phyloP scores from a whole-genome alignment of 2,329 filamentous ascomycete species.

The Dryadomyces sulphureus region DNA sequence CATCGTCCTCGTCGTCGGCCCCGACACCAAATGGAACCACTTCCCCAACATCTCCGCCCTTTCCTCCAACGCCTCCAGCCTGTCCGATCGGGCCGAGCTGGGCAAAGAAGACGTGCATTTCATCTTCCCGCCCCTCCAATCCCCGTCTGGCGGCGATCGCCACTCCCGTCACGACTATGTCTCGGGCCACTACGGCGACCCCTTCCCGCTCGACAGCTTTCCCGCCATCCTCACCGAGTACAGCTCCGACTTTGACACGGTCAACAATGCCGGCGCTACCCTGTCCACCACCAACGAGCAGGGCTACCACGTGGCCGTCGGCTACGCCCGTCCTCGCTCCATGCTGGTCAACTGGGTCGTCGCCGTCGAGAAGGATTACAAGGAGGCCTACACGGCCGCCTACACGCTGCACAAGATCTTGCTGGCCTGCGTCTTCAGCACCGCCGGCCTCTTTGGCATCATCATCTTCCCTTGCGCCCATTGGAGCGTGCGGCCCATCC shows the following conservation, averaged over 20 bases:
- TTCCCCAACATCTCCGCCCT: constrained; percentile 29
- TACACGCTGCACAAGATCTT: constrained; percentile 63
- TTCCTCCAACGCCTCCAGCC: constrained; percentile 29
- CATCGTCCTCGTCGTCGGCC: constrained; percentile 55
- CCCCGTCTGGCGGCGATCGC: constrained; percentile 25
- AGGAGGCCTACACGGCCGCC: constrained; percentile 66
- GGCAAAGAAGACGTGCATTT: constrained; percentile 36
- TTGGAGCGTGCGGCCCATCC: constrained; percentile 65
- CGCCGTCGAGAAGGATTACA: constrained; percentile 59
- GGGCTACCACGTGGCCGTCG: constrained; percentile 55
- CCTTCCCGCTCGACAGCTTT: constrained; percentile 48
- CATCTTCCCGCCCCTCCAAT: constrained; percentile 37
- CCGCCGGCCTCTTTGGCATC: constrained; percentile 56
- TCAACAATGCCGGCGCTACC: constrained; percentile 54
- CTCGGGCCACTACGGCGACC: constrained; percentile 25
- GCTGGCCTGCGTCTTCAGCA: constrained; percentile 73
- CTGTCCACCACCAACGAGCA: constrained; percentile 63
- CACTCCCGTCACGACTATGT: constrained; percentile 29
- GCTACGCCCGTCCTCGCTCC: constrained; percentile 57
- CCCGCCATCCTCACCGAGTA: constrained; percentile 49
- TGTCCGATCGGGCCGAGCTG: constrained; percentile 22
- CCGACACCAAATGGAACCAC: constrained; percentile 49
- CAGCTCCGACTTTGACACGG: constrained; percentile 27
- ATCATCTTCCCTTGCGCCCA: constrained; percentile 69
- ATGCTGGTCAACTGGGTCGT: constrained; percentile 68